Percentiles rank a stretch among this genome's conserved stretches.
These are phyloP conservation scores for Leccinum incarnatum DNA, from an alignment of 768 basidiomycete species.

Conservation along the genomic window DNA sequence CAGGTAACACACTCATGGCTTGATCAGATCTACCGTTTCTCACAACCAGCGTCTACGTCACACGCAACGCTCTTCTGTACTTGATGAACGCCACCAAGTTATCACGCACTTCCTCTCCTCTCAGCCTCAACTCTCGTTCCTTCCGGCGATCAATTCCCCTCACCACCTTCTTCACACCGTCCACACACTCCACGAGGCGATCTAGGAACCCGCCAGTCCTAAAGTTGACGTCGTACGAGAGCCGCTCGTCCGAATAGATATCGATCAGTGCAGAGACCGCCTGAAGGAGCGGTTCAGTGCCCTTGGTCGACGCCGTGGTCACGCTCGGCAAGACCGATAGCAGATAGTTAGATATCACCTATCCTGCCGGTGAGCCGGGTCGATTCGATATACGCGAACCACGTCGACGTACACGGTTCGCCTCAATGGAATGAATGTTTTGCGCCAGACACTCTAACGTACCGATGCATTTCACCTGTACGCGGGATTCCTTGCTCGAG, in stretches of 20 bases:
- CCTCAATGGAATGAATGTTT: conserved; percentile 56
- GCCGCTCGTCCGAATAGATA: conserved; percentile 86
- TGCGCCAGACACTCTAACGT: conserved; percentile 85
- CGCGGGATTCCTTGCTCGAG: conserved; percentile 23
- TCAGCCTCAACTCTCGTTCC: conserved; percentile 57
- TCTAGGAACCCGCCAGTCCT: conserved; percentile 56
- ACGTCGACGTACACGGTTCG: conserved; percentile 42
- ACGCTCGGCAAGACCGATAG: conserved; percentile 58
- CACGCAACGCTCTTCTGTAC: conserved; percentile 56
- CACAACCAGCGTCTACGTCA: background rate
- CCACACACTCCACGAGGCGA: conserved; percentile 55
- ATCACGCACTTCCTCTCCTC: conserved; percentile 75
- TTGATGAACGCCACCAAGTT: conserved; percentile 74
- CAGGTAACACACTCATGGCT: no score
- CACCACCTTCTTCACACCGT: conserved; percentile 60
- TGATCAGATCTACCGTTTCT: background rate
- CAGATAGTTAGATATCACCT: conserved; percentile 66
- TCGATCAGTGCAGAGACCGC: conserved; percentile 83
- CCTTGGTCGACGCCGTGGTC: conserved; percentile 38
- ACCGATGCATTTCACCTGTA: conserved; percentile 71
- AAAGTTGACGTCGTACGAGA: conserved; percentile 82
- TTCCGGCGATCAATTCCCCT: conserved; percentile 65
- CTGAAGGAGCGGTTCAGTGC: conserved; percentile 73
- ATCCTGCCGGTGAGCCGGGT: background rate
- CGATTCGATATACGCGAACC: background rate